phyloP scores from a whole-genome alignment of 176 grass and related monocot genomes.

The Lolium multiflorum region DNA sequence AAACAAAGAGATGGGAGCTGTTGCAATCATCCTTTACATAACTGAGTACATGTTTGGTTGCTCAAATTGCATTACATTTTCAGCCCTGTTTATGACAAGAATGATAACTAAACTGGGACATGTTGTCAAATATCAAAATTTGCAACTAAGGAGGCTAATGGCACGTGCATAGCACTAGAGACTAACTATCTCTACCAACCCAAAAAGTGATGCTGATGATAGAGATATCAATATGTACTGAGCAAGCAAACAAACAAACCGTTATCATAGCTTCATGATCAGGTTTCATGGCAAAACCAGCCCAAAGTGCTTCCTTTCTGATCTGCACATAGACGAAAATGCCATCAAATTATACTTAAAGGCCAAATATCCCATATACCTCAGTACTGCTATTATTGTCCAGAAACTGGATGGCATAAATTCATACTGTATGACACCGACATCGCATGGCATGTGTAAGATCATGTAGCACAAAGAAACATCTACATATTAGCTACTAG shows the following conservation, averaged over 20 bases:
- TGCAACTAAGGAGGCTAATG: slow-evolving; percentile 19
- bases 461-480: slow-evolving; percentile 23
- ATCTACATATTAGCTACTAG: neutral
- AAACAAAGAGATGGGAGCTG: slow-evolving; percentile 1
- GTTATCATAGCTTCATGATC: slow-evolving; percentile 89
- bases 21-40: slow-evolving; percentile 1
- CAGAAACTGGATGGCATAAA: neutral
- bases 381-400: neutral
- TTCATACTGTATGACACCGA: neutral
- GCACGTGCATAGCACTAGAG: neutral
- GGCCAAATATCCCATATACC: neutral
- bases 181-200: neutral
- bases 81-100: slow-evolving; percentile 18
- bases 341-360: slow-evolving; percentile 39
- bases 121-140: neutral
- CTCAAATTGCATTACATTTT: slow-evolving; percentile 22
- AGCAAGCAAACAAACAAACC: slow-evolving; percentile 67
- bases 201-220: slow-evolving; percentile 1
- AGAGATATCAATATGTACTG: slow-evolving; percentile 15
- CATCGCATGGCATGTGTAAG: neutral
- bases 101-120: slow-evolving; percentile 12
- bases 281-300: slow-evolving; percentile 93
- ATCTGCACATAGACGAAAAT: slow-evolving; percentile 59
- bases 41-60: neutral
- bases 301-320: slow-evolving; percentile 97